Percentiles rank a stretch among this genome's conserved stretches.
Evolutionary conservation across 805 yeast genomes (phyloP).

Genomic region (Saccharomycopsis sp.): DNA sequence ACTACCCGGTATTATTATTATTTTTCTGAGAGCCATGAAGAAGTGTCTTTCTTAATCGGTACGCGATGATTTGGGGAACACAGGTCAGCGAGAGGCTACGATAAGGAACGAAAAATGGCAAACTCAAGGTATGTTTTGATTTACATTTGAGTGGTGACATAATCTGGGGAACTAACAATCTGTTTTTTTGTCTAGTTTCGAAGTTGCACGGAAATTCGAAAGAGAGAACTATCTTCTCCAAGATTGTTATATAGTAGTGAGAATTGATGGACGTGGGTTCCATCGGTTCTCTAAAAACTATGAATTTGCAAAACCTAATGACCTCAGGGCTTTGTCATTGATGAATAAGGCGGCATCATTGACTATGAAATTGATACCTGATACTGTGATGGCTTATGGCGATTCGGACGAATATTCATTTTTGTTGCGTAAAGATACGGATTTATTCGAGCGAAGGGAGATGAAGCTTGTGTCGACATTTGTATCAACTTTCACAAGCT

Average conservation of each 20-base stretch:
- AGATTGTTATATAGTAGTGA: slow-evolving; percentile 70
- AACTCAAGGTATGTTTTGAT: slow-evolving; percentile 5
- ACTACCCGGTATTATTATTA: not conserved
- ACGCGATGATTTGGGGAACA: not conserved
- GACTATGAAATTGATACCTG: slow-evolving; percentile 60
- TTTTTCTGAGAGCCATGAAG: not conserved
- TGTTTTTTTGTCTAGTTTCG: slow-evolving; percentile 35
- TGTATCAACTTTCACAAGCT: slow-evolving; percentile 74
- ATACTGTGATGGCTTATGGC: slow-evolving; percentile 78
- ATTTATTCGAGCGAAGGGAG: slow-evolving; percentile 75
- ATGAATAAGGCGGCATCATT: slow-evolving; percentile 77
- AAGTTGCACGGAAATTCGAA: slow-evolving; percentile 82
- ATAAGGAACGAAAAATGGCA: not conserved
- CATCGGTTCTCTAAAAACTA: slow-evolving; percentile 76
- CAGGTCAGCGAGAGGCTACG: not conserved
- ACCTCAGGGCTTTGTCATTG: slow-evolving; percentile 60
- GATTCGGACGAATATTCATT: slow-evolving; percentile 95
- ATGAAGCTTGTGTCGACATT: slow-evolving; percentile 73
- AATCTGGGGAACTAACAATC: not conserved
- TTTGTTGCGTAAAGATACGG: slow-evolving; percentile 56
- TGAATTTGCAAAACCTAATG: slow-evolving; percentile 83
- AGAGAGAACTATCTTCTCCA: slow-evolving; percentile 66
- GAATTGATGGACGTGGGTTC: slow-evolving; percentile 93
- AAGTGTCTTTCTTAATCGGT: not conserved
- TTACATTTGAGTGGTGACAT: not conserved